phyloP scores from a whole-genome alignment of 1,139 yeast genomes.

The Pichia sp. region DNA sequence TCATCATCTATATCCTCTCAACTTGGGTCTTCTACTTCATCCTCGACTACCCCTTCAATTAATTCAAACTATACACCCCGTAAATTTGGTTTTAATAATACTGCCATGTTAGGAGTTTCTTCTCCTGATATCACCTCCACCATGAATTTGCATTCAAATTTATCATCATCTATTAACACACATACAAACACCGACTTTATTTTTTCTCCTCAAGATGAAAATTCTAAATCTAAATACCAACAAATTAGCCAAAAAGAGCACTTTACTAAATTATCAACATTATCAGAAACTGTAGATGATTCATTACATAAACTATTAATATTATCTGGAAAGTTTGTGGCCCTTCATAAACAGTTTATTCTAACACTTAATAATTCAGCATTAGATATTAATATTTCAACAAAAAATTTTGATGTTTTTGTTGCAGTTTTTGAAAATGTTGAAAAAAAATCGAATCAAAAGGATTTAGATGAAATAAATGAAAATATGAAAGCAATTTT shows the following conservation, averaged over 20 bases:
- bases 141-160: constrained; percentile 1
- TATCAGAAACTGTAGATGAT: constrained; percentile 6
- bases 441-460: constrained; percentile 15
- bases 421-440: constrained; percentile 18
- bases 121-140: constrained; percentile 8
- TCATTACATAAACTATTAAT: constrained; percentile 9
- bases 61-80: constrained; percentile 8
- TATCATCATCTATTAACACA: neutral
- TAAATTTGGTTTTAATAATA: constrained; percentile 2
- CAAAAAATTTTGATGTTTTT: constrained; percentile 13
- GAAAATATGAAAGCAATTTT: constrained; percentile 13
- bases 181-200: constrained; percentile 1
- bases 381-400: constrained; percentile 3
- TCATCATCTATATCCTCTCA: constrained; percentile 17
- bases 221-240: constrained; percentile 6
- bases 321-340: constrained; percentile 18
- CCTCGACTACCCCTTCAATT: constrained; percentile 11
- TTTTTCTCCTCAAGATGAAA: constrained; percentile 4
- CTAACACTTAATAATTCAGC: constrained; percentile 11
- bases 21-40: constrained; percentile 10
- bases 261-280: constrained; percentile 12
- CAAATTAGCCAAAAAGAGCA: neutral
- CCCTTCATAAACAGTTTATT: constrained; percentile 18
- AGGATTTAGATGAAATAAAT: constrained; percentile 4
- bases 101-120: neutral